A percentile compares a stretch with the other conserved stretches of the same genome.
These are phyloP conservation scores for Danielia oregonensis DNA, from an alignment of 805 yeast species.

Conservation along the genomic window DNA sequence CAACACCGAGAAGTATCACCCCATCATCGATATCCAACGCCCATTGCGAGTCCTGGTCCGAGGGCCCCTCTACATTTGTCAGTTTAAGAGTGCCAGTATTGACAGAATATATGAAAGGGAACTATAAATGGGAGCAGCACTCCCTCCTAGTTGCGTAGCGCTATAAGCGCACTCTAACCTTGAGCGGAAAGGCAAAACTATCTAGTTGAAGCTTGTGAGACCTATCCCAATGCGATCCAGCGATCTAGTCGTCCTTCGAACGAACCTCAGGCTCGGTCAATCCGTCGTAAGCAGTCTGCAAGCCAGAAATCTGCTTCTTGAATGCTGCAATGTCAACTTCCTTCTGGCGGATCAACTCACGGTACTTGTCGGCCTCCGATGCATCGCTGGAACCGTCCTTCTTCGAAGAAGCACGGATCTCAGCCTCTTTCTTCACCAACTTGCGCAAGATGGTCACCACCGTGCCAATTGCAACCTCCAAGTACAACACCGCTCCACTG, in stretches of 20 bases:
- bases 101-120: too few relatives aligned
- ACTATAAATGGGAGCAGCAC: too few relatives aligned
- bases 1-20: too few relatives aligned
- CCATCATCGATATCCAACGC: too few relatives aligned
- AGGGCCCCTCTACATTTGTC: too few relatives aligned
- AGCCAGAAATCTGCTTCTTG: slow-evolving; percentile 48
- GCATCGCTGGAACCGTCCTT: slow-evolving; percentile 1
- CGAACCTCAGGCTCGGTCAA: slow-evolving; percentile 21
- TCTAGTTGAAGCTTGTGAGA: too few relatives aligned
- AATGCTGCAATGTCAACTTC: slow-evolving; percentile 44
- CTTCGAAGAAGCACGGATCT: slow-evolving; percentile 19
- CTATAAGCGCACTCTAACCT: too few relatives aligned
- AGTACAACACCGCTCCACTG: slow-evolving; percentile 59
- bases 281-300: slow-evolving; percentile 47
- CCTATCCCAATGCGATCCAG: too few relatives aligned
- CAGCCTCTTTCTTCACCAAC: slow-evolving; percentile 44
- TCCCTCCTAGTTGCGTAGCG: too few relatives aligned
- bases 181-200: too few relatives aligned
- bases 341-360: slow-evolving; percentile 35
- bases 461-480: slow-evolving; percentile 51
- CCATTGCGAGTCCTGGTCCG: too few relatives aligned
- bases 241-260: slow-evolving; percentile 14
- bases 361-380: slow-evolving; percentile 31
- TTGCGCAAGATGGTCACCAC: slow-evolving; percentile 50
- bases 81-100: too few relatives aligned